A percentile compares a stretch with the other conserved stretches of the same genome.
Evolutionary conservation across 495 filamentous ascomycete genomes (phyloP).

Genomic region (Choiromyces venosus): DNA sequence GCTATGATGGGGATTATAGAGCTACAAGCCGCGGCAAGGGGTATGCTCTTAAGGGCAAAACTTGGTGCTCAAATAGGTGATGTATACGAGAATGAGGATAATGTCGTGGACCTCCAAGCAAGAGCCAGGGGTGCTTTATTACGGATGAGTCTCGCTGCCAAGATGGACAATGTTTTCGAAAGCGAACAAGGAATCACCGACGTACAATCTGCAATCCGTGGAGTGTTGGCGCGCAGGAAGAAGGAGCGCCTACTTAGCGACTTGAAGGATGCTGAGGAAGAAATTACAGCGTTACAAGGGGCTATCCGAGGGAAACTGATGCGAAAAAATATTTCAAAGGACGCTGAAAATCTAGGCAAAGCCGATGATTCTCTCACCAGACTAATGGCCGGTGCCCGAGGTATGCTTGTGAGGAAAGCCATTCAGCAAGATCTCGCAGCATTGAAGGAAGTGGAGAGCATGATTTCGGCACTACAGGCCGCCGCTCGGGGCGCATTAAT

Average conservation of each 20-base stretch:
- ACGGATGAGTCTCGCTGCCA: conserved; percentile 49
- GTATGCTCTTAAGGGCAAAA: conserved; percentile 52
- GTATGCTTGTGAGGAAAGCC: conserved; percentile 45
- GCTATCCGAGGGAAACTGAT: conserved; percentile 43
- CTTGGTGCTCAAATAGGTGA: conserved; percentile 53
- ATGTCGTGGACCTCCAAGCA: conserved; percentile 59
- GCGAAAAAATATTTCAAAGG: conserved; percentile 39
- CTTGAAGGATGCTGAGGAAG: conserved; percentile 21
- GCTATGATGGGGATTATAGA: conserved; percentile 55
- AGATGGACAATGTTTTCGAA: conserved; percentile 50
- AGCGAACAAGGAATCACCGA: conserved; percentile 22
- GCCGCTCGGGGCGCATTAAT: conserved; percentile 51
- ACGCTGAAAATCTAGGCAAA: conserved; percentile 43
- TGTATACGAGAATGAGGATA: conserved; percentile 38
- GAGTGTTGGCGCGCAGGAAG: conserved; percentile 43
- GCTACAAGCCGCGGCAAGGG: conserved; percentile 71
- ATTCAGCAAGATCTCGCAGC: conserved; percentile 40
- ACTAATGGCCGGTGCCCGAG: conserved; percentile 43
- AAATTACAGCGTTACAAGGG: conserved; percentile 31
- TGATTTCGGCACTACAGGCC: conserved; percentile 47
- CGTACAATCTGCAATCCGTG: conserved; percentile 38
- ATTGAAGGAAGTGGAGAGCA: conserved; percentile 20
- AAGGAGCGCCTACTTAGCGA: conserved; percentile 22
- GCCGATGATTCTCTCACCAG: conserved; percentile 41
- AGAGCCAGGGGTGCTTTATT: conserved; percentile 56